Conservation (phyloP, 495 filamentous ascomycete genomes). For the Cercophora newfieldiana region DNA sequence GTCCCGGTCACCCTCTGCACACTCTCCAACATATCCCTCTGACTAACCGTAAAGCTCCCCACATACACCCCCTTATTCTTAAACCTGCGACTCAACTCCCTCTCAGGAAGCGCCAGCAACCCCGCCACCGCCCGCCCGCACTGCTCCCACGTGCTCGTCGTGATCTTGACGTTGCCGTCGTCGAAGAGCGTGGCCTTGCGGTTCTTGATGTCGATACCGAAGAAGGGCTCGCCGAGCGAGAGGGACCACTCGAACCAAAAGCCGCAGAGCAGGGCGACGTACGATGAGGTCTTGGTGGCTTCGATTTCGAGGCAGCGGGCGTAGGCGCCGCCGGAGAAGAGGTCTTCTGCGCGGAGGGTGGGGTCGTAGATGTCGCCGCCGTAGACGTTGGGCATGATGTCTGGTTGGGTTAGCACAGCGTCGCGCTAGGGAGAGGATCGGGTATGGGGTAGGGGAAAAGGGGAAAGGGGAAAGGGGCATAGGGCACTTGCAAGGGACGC, state of each 20-base stretch:
- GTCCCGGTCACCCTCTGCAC: slow-evolving; percentile 55
- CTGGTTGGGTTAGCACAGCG: no score
- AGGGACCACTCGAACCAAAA: slow-evolving; percentile 54
- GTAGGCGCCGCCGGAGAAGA: slow-evolving; percentile 9
- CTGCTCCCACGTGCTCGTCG: slow-evolving; percentile 43
- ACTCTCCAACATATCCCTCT: slow-evolving; percentile 50
- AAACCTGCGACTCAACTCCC: slow-evolving; percentile 41
- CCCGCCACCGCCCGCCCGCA: slow-evolving; percentile 43
- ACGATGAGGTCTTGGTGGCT: slow-evolving; percentile 30
- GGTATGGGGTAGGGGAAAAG: no score
- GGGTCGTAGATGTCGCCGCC: slow-evolving; percentile 26
- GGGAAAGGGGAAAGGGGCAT: no score
- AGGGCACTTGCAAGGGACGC: no score
- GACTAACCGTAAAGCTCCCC: slow-evolving; percentile 44
- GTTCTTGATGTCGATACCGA: slow-evolving; percentile 36
- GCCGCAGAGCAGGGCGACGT: slow-evolving; percentile 42
- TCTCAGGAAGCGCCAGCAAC: slow-evolving; percentile 46
- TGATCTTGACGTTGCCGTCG: slow-evolving; percentile 36
- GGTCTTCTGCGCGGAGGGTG: slow-evolving; percentile 30
- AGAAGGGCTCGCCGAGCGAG: slow-evolving; percentile 27
- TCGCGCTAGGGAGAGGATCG: no score
- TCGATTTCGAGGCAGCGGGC: slow-evolving; percentile 35
- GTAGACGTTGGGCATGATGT: slow-evolving; percentile 63
- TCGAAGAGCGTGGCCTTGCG: slow-evolving; percentile 38
- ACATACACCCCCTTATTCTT: slow-evolving; percentile 43